These are phyloP conservation scores for Vararia minispora DNA, from an alignment of 768 basidiomycete species.

Conservation along the genomic window DNA sequence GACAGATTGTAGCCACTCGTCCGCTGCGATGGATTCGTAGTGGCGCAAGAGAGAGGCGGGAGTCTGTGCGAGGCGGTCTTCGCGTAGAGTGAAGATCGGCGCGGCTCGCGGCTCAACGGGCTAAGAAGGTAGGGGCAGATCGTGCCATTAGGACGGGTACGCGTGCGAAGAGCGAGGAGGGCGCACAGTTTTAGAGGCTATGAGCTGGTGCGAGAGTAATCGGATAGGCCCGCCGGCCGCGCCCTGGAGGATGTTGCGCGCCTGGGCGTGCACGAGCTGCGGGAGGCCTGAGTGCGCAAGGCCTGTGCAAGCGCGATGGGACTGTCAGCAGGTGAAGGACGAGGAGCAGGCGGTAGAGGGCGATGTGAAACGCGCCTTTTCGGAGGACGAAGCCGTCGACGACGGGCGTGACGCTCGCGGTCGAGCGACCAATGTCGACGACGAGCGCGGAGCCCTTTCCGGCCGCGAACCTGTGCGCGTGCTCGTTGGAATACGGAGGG, in stretches of 20 bases:
- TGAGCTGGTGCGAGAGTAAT: slow-evolving; percentile 78
- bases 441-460: slow-evolving; percentile 97
- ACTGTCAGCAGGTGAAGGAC: neutral
- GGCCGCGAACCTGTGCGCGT: slow-evolving; percentile 67
- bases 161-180: slow-evolving; percentile 7
- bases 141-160: neutral
- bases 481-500: neutral
- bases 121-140: slow-evolving; percentile 23
- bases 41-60: slow-evolving; percentile 76
- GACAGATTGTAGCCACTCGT: slow-evolving; percentile 88
- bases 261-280: slow-evolving; percentile 69
- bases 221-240: slow-evolving; percentile 48
- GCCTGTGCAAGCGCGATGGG: slow-evolving; percentile 36
- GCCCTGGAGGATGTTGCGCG: slow-evolving; percentile 54
- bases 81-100: slow-evolving; percentile 60
- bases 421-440: slow-evolving; percentile 84
- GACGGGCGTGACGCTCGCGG: slow-evolving; percentile 88
- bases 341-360: neutral
- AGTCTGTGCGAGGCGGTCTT: slow-evolving; percentile 60
- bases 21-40: slow-evolving; percentile 74
- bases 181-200: slow-evolving; percentile 63
- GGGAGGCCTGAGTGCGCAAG: slow-evolving; percentile 67
- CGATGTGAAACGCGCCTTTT: slow-evolving; percentile 48
- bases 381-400: slow-evolving; percentile 96
- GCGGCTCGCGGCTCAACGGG: slow-evolving; percentile 60